phyloP scores from a whole-genome alignment of 306 rosid species.

The Vicia faba region DNA sequence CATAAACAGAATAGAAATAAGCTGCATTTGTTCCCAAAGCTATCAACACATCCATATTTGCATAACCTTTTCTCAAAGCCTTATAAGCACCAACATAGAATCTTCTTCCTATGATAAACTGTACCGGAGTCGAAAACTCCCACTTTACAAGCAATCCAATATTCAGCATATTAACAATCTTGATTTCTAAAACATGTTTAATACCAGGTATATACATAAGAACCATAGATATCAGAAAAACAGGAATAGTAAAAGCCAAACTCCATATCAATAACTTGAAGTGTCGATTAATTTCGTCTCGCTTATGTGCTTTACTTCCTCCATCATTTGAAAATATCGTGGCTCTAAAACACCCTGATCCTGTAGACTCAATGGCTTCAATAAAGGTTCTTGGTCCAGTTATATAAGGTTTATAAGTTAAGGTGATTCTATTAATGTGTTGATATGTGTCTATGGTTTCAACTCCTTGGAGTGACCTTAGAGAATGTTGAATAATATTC shows the following conservation, averaged over 20 bases:
- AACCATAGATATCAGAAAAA: slow-evolving; percentile 81
- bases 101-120: slow-evolving; percentile 70
- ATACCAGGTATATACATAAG: slow-evolving; percentile 70
- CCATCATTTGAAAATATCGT: slow-evolving; percentile 55
- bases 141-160: slow-evolving; percentile 69
- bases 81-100: slow-evolving; percentile 73
- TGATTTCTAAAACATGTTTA: slow-evolving; percentile 52
- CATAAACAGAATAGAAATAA: slow-evolving; percentile 80
- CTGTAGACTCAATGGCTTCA: slow-evolving; percentile 61
- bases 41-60: slow-evolving; percentile 86
- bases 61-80: slow-evolving; percentile 64
- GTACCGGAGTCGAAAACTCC: slow-evolving; percentile 71
- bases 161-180: slow-evolving; percentile 61
- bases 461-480: slow-evolving; percentile 56
- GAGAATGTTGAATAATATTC: slow-evolving; percentile 46
- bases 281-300: slow-evolving; percentile 57
- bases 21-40: slow-evolving; percentile 89
- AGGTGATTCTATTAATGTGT: slow-evolving; percentile 48
- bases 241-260: slow-evolving; percentile 61
- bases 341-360: slow-evolving; percentile 65
- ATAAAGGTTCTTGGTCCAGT: slow-evolving; percentile 82
- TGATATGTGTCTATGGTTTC: slow-evolving; percentile 42
- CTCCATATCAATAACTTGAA: slow-evolving; percentile 64
- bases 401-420: slow-evolving; percentile 63
- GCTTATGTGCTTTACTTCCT: slow-evolving; percentile 51